These are phyloP conservation scores for Stagonosporopsis cucurbitacearum DNA, from an alignment of 2,329 filamentous ascomycete species.

Conservation along the genomic window DNA sequence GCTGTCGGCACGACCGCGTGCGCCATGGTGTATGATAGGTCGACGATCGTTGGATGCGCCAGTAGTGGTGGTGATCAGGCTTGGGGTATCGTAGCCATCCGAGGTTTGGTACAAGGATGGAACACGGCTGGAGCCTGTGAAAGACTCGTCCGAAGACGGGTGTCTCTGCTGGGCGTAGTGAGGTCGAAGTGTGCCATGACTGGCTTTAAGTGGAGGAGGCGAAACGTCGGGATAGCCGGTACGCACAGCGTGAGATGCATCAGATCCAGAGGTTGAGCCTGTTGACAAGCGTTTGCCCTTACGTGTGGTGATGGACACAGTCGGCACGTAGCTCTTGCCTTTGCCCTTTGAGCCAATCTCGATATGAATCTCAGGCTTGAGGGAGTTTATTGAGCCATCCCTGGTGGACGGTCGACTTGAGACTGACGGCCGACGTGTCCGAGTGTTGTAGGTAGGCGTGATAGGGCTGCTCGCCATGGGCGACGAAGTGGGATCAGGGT, in stretches of 20 bases:
- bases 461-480: conserved; percentile 40
- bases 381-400: conserved; percentile 25
- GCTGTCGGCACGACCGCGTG: conserved; percentile 14
- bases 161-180: conserved; percentile 32
- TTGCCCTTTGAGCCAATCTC: conserved; percentile 34
- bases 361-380: conserved; percentile 41
- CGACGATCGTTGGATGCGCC: conserved; percentile 29
- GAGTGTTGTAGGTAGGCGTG: conserved; percentile 38
- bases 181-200: conserved; percentile 25
- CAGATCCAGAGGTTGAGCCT: conserved; percentile 33
- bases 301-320: conserved; percentile 24
- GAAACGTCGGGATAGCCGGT: conserved; percentile 44
- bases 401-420: conserved; percentile 35
- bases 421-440: conserved; percentile 34
- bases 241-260: conserved; percentile 38
- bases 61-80: conserved; percentile 10
- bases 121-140: conserved; percentile 33
- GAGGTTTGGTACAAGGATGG: conserved; percentile 41
- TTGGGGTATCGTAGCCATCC: conserved; percentile 40
- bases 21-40: conserved; percentile 37
- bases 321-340: conserved; percentile 31
- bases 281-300: conserved; percentile 30
- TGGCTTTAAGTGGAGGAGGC: conserved; percentile 22
- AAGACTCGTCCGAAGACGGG: conserved; percentile 40
- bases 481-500: conserved; percentile 40